Conservation (phyloP, 768 basidiomycete genomes). For the Boletus barrowsii region DNA sequence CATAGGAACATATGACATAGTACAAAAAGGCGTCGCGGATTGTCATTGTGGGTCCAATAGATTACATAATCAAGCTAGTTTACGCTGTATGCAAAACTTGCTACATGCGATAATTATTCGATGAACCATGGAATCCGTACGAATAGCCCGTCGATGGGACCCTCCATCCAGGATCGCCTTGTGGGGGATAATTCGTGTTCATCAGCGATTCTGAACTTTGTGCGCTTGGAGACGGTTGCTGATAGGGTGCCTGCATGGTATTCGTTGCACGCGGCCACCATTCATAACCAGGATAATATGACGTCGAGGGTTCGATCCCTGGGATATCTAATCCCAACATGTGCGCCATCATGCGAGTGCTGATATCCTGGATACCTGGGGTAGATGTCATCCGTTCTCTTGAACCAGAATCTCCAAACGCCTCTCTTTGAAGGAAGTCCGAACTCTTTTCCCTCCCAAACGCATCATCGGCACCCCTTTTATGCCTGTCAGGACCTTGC, state of each 20-base stretch:
- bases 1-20: slow-evolving; percentile 3
- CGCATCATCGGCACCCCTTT: slow-evolving; percentile 59
- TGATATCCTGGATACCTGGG: slow-evolving; percentile 58
- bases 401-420: slow-evolving; percentile 28
- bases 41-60: slow-evolving; percentile 34
- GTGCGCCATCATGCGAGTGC: slow-evolving; percentile 66
- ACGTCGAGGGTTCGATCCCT: slow-evolving; percentile 53
- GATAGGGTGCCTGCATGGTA: slow-evolving; percentile 13
- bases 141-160: slow-evolving; percentile 11
- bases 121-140: slow-evolving; percentile 19
- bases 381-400: slow-evolving; percentile 23
- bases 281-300: slow-evolving; percentile 53
- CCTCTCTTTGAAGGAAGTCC: slow-evolving; percentile 43
- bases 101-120: slow-evolving; percentile 24
- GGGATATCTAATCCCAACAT: slow-evolving; percentile 68
- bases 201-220: slow-evolving; percentile 7
- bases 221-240: slow-evolving; percentile 5
- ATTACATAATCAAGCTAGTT: slow-evolving; percentile 25
- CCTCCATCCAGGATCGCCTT: slow-evolving; percentile 22
- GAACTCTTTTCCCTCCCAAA: slow-evolving; percentile 55
- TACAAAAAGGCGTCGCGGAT: slow-evolving; percentile 3
- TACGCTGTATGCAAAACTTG: no score
- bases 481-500: slow-evolving; percentile 44
- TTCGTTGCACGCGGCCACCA: slow-evolving; percentile 55
- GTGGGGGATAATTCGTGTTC: slow-evolving; percentile 16